Evolutionary conservation across 805 yeast species (phyloP).

Genomic region (Sugiyamaella lignohabitans): DNA sequence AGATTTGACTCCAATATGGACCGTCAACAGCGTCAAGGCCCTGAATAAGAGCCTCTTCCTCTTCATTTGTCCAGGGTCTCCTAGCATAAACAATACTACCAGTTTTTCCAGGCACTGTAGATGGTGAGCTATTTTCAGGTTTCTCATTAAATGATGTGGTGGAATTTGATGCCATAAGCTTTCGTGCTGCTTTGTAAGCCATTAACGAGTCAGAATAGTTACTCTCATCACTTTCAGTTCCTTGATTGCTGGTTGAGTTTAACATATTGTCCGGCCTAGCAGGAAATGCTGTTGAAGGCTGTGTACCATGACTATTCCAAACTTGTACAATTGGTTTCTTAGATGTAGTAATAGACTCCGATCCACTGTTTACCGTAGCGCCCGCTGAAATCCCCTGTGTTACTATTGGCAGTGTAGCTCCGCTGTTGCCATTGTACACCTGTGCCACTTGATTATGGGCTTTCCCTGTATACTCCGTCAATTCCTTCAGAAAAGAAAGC

Average conservation of each 20-base stretch:
- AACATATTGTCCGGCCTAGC: background rate
- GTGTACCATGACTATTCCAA: background rate
- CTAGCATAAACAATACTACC: slow-evolving; percentile 32
- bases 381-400: background rate
- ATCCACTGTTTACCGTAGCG: no score
- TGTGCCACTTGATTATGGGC: slow-evolving; percentile 26
- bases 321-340: background rate
- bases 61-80: slow-evolving; percentile 81
- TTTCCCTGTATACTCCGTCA: slow-evolving; percentile 70
- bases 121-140: background rate
- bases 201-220: slow-evolving; percentile 20
- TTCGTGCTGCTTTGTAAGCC: slow-evolving; percentile 26
- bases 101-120: background rate
- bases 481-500: slow-evolving; percentile 72
- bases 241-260: background rate
- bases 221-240: background rate
- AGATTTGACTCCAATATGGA: slow-evolving; percentile 88
- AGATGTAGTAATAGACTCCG: slow-evolving; percentile 8
- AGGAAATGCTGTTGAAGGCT: background rate
- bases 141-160: no score
- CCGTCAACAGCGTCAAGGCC: slow-evolving; percentile 75
- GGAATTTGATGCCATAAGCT: slow-evolving; percentile 15
- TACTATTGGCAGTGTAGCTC: background rate
- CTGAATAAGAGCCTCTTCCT: slow-evolving; percentile 74
- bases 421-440: background rate